These are phyloP conservation scores for Byssochlamys sp. DNA, from an alignment of 2,329 filamentous ascomycete genomes.

Conservation along the genomic window DNA sequence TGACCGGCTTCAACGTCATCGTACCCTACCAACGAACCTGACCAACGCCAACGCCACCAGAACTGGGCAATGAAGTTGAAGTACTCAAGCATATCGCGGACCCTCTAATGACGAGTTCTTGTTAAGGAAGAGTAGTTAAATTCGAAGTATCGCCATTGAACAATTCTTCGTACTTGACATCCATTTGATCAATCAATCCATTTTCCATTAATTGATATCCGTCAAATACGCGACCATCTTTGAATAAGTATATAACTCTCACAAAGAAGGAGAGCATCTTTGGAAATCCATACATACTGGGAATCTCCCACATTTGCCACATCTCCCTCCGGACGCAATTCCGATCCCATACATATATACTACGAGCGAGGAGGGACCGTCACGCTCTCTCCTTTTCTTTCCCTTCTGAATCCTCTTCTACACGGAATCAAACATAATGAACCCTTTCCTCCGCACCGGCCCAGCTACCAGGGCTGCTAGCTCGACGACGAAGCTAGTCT, in stretches of 20 bases:
- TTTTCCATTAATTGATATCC: background rate
- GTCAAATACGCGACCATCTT: background rate
- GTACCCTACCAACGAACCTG: background rate
- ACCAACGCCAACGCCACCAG: background rate
- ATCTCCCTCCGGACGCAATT: background rate
- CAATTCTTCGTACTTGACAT: background rate
- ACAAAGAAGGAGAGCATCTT: background rate
- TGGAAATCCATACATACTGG: background rate
- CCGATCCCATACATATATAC: background rate
- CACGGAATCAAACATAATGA: background rate
- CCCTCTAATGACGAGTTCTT: background rate
- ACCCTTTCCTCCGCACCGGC: background rate
- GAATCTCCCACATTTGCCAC: background rate
- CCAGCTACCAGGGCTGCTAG: background rate
- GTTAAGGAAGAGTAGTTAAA: background rate
- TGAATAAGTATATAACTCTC: background rate
- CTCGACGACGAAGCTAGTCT: background rate
- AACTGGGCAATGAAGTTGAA: background rate
- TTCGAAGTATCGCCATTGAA: background rate
- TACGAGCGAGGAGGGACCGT: background rate
- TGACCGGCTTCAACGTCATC: constrained; percentile 5
- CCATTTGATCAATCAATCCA: background rate
- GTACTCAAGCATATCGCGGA: background rate
- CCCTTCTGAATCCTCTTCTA: background rate
- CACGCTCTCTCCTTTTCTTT: background rate